Evolutionary conservation across 345 rosid species (phyloP).

Genomic region (Turnera subulata): DNA sequence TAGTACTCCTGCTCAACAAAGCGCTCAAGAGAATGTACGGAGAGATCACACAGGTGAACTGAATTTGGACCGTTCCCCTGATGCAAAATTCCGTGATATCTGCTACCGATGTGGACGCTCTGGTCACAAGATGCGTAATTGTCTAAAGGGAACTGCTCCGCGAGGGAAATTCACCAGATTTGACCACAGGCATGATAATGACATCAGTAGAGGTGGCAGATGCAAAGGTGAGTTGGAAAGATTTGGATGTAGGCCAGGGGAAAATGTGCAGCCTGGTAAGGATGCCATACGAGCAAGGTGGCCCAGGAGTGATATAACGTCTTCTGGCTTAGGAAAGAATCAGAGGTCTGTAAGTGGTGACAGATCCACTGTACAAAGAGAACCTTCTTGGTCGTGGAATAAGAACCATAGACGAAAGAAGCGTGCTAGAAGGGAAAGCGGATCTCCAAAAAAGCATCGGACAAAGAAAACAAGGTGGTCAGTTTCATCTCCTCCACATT

Average conservation of each 20-base stretch:
- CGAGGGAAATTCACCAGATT: conserved; percentile 17
- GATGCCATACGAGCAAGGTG: conserved; percentile 11
- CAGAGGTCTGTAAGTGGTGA: conserved; percentile 9
- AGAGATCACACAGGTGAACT: conserved; percentile 10
- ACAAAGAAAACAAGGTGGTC: conserved; percentile 28
- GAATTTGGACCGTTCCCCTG: conserved; percentile 13
- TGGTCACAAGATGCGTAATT: conserved; percentile 38
- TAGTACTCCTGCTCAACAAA: conserved; percentile 18
- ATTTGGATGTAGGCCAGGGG: conserved; percentile 22
- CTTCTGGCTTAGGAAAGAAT: conserved; percentile 20
- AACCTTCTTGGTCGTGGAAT: conserved; percentile 14
- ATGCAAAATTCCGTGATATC: conserved; percentile 15
- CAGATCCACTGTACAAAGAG: conserved; percentile 14
- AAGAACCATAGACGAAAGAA: conserved; percentile 24
- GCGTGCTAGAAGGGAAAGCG: conserved; percentile 19
- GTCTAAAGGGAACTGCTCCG: conserved; percentile 21
- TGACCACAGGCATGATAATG: conserved; percentile 14
- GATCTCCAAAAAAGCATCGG: conserved; percentile 16
- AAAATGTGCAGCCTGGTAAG: conserved; percentile 15
- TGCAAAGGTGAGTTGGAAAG: conserved; percentile 19
- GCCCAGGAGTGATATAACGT: conserved; percentile 15
- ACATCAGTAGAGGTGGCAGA: conserved; percentile 15
- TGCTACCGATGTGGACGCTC: conserved; percentile 35
- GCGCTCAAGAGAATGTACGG: conserved; percentile 13
- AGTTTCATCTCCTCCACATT: conserved; percentile 23